A percentile compares a stretch with the other conserved stretches of the same genome.
These are phyloP conservation scores for Phytophthora cactorum DNA, from an alignment of 352 stramenopile species.

Conservation along the genomic window DNA sequence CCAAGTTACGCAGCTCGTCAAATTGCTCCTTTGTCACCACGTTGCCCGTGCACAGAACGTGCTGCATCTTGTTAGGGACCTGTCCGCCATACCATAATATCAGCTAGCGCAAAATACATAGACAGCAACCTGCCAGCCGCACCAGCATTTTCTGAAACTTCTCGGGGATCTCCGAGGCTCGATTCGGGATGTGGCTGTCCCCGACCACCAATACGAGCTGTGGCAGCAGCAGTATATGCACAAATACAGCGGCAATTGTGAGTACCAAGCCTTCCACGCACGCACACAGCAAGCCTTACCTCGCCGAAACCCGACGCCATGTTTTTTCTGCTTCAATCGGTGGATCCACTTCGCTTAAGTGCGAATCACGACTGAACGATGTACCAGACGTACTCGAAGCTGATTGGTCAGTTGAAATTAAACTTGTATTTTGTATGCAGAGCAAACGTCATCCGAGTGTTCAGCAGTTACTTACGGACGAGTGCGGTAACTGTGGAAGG, in stretches of 20 bases:
- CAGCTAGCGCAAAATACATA: background rate
- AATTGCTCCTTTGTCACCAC: conserved; percentile 95
- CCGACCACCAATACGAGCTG: conserved; percentile 97
- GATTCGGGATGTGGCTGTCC: conserved; percentile 97
- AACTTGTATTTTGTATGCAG: background rate
- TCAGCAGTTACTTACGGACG: background rate
- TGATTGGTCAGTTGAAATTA: conserved; percentile 13
- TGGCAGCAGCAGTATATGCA: conserved; percentile 12
- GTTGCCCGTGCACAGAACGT: conserved; percentile 99
- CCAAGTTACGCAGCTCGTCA: conserved; percentile 94
- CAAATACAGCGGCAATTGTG: background rate
- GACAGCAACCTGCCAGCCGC: background rate
- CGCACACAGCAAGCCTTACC: conserved; percentile 25
- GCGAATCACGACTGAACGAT: conserved; percentile 17
- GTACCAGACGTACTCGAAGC: conserved; percentile 15
- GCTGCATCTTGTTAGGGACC: conserved; percentile 98
- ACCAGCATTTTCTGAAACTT: conserved; percentile 96
- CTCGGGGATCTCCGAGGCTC: conserved; percentile 94
- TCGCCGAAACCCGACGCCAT: conserved; percentile 78
- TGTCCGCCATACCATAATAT: conserved; percentile 34
- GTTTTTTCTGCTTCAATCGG: conserved; percentile 18
- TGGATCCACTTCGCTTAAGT: conserved; percentile 15
- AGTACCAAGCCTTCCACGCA: background rate
- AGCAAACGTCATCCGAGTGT: background rate
- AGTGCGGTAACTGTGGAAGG: conserved; percentile 13